These are phyloP conservation scores for Jatropha multifida DNA, from an alignment of 441 rosid species.

Conservation along the genomic window DNA sequence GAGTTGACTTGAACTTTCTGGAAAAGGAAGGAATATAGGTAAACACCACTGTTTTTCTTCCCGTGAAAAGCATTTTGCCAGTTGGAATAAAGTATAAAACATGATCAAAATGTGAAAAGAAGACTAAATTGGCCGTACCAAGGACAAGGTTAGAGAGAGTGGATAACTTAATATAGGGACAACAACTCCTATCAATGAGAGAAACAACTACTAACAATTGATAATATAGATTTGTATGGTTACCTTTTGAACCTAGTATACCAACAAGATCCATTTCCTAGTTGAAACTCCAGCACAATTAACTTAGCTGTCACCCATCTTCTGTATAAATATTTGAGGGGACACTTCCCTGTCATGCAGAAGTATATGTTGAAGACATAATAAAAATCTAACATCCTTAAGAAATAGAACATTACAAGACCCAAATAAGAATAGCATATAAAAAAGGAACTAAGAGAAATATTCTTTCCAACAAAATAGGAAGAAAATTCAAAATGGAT, in stretches of 20 bases:
- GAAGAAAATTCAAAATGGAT: not conserved
- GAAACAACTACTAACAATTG: not conserved
- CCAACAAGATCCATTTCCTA: not conserved
- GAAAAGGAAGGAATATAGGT: not conserved
- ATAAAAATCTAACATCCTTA: not conserved
- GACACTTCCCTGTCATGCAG: slow-evolving; percentile 54
- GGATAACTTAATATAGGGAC: not conserved
- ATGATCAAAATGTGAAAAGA: not conserved
- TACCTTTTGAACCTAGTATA: slow-evolving; percentile 11
- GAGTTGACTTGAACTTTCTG: not conserved
- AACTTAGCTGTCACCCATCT: slow-evolving; percentile 32
- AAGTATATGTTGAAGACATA: not conserved
- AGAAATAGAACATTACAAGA: not conserved
- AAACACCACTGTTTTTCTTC: not conserved
- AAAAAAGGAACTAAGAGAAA: not conserved
- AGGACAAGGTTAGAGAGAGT: not conserved
- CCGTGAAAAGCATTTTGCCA: not conserved
- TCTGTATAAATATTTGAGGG: slow-evolving; percentile 55
- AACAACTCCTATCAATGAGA: slow-evolving; percentile 1
- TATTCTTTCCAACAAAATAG: not conserved
- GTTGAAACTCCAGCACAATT: slow-evolving; percentile 16
- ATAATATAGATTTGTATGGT: not conserved
- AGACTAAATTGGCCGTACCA: not conserved
- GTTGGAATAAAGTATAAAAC: not conserved
- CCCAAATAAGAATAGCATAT: not conserved